A percentile compares a stretch with the other conserved stretches of the same genome.
Evolutionary conservation across 2,329 filamentous ascomycete species (phyloP).

Genomic region (Pezicula neosporulosa): DNA sequence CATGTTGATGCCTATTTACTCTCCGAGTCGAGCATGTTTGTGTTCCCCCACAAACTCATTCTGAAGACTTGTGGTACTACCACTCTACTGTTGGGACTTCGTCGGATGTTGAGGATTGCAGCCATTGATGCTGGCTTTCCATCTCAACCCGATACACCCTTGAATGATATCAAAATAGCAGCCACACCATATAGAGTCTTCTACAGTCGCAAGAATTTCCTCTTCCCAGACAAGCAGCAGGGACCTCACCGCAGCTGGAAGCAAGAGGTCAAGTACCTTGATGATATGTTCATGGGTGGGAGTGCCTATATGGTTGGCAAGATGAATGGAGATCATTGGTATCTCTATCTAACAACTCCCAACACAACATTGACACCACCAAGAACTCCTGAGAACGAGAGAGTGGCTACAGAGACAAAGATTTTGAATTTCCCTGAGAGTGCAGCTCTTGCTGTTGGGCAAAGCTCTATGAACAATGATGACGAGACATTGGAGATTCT

Average conservation of each 20-base stretch:
- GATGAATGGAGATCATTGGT: slow-evolving; percentile 99
- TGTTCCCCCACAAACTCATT: slow-evolving; percentile 99
- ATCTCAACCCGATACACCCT: slow-evolving; percentile 64
- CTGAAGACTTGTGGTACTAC: slow-evolving; percentile 98
- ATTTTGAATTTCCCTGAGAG: slow-evolving; percentile 29
- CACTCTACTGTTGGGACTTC: slow-evolving; percentile 83
- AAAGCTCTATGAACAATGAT: slow-evolving; percentile 32
- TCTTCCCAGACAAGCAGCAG: slow-evolving; percentile 91
- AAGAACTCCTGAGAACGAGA: slow-evolving; percentile 62
- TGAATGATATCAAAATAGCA: slow-evolving; percentile 66
- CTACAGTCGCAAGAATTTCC: slow-evolving; percentile 98
- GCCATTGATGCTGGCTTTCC: slow-evolving; percentile 86
- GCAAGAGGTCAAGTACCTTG: slow-evolving; percentile 88
- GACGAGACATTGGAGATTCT: slow-evolving; percentile 77
- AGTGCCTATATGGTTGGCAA: slow-evolving; percentile 99
- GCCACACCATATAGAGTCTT: slow-evolving; percentile 94
- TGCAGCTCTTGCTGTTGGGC: slow-evolving; percentile 21
- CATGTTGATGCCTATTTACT: slow-evolving; percentile 94
- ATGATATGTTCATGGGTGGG: slow-evolving; percentile 85
- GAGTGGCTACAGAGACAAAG: slow-evolving; percentile 30
- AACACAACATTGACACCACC: slow-evolving; percentile 78
- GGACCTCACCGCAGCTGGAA: slow-evolving; percentile 97
- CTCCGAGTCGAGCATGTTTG: slow-evolving; percentile 99
- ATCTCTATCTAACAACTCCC: slow-evolving; percentile 92
- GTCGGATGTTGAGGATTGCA: slow-evolving; percentile 89